Base-by-base conservation (phyloP, 1,139 yeast species). In the Pichia sp. region DNA sequence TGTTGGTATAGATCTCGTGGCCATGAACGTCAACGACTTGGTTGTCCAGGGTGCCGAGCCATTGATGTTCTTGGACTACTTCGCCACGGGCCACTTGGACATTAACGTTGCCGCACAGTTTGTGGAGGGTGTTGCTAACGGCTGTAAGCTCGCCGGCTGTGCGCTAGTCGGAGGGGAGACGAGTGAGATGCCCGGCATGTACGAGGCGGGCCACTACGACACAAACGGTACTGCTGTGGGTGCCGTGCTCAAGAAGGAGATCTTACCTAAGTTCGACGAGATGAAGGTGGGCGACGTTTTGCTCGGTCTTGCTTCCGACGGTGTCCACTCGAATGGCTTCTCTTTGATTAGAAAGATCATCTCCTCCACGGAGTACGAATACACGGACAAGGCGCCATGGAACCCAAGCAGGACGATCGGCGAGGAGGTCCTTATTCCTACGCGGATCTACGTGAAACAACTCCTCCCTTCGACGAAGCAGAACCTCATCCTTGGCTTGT, bases 21-120 rank as follows among this genome's bases (percentile, higher is more conserved):
- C 98, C 57, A 95, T 95, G 99, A 95, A 91, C 69, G 99, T 93
- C 51, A 93, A 93, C 68, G 99, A 95, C 73, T 79, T 95, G 67
- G 91, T 95, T 57, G 99, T 93, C 36, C 99, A 95, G 76, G 99
- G 99, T 68, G 99, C 99, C 47, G 99, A 95, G 73, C 98, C 99
- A 55, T 78, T 95, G 62, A 81, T 95, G 70, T 95, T 95, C 76
- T 79, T 95, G 64, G 99, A 95, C 73, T 95, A 95, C 75, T 95
- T 87, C 73, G 99, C 99, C 20, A 87, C 96, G 55, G 97, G 97
- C 51, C 86, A 90, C 68, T 80, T 95, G 59, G 96, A 92, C 64
- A 83, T 91, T 61, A 76, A 80, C 57, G 79, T 89, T 47, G 97
- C 98, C 6, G 85, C 95, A 43, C 85, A 84, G 61, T 95, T 95